Conservation (phyloP, 371 early-diverging fungal genomes). For the Haplosporangium sp. region DNA sequence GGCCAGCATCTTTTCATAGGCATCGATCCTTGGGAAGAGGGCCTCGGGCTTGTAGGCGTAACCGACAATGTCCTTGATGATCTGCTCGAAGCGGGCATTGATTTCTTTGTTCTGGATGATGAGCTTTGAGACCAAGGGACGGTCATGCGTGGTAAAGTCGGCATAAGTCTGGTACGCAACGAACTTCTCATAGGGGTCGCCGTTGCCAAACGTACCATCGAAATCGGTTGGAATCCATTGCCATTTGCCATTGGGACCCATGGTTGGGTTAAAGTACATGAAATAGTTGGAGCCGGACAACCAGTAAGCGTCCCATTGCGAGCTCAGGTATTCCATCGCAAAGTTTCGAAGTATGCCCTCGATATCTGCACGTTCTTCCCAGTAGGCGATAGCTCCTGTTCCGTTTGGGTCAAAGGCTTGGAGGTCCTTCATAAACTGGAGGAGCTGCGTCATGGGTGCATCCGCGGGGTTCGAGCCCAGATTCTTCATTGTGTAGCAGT, state of each 20-base stretch:
- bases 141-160: slow-evolving; percentile 11
- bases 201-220: slow-evolving; percentile 36
- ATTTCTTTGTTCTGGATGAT: slow-evolving; percentile 35
- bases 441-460: slow-evolving; percentile 52
- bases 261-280: slow-evolving; percentile 18
- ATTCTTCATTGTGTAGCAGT: slow-evolving; percentile 54
- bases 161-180: slow-evolving; percentile 18
- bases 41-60: slow-evolving; percentile 22
- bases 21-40: slow-evolving; percentile 50
- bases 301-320: slow-evolving; percentile 58
- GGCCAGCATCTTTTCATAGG: slow-evolving; percentile 58
- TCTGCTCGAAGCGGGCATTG: slow-evolving; percentile 24
- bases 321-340: slow-evolving; percentile 58
- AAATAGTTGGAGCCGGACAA: slow-evolving; percentile 32
- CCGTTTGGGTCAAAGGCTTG: background rate
- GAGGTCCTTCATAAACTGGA: slow-evolving; percentile 46
- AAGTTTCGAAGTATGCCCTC: slow-evolving; percentile 47
- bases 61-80: slow-evolving; percentile 13
- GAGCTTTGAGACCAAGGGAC: slow-evolving; percentile 27
- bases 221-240: slow-evolving; percentile 41
- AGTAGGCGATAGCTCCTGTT: background rate
- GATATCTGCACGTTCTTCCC: slow-evolving; percentile 14
- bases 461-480: slow-evolving; percentile 28
- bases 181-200: slow-evolving; percentile 5
- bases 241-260: slow-evolving; percentile 31